These are phyloP conservation scores for Kernera saxatilis DNA, from an alignment of 345 rosid genomes.

Conservation along the genomic window DNA sequence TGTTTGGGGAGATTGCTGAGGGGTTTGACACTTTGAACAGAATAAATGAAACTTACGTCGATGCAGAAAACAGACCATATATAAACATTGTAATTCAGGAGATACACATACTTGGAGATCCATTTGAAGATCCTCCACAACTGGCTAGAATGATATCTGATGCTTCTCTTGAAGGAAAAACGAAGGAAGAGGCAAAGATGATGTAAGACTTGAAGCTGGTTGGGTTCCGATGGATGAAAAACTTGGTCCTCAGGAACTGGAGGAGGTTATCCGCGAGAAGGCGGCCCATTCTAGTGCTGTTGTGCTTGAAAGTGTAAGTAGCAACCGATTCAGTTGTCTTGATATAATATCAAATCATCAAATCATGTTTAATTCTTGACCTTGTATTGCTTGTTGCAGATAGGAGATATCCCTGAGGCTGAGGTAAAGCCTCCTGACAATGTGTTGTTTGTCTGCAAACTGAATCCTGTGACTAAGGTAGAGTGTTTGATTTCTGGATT, in stretches of 20 bases:
- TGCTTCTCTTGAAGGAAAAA: constrained; percentile 91
- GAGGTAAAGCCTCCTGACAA: constrained; percentile 92
- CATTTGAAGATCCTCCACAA: constrained; percentile 83
- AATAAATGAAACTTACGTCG: constrained; percentile 89
- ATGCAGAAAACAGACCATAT: constrained; percentile 69
- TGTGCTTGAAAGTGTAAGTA: constrained; percentile 91
- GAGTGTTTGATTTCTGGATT: constrained; percentile 29
- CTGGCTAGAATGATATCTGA: constrained; percentile 71
- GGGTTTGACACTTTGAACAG: constrained; percentile 77
- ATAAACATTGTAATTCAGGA: constrained; percentile 87
- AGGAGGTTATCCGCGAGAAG: constrained; percentile 70
- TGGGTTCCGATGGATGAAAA: constrained; percentile 97
- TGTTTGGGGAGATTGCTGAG: constrained; percentile 93
- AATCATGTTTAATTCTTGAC: background rate
- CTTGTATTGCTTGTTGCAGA: constrained; percentile 11
- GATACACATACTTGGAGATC: constrained; percentile 75
- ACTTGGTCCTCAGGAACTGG: constrained; percentile 58
- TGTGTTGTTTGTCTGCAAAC: constrained; percentile 92
- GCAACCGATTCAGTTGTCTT: background rate
- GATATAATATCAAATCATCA: background rate
- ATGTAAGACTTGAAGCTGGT: constrained; percentile 94
- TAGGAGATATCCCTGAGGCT: constrained; percentile 13
- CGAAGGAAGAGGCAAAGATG: constrained; percentile 82
- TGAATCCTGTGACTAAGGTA: constrained; percentile 97
- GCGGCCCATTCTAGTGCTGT: constrained; percentile 93